Evolutionary conservation across 805 yeast genomes (phyloP), one percentile per base, ranked within the genome.

Genomic region (Ogataea paraovalis): DNA sequence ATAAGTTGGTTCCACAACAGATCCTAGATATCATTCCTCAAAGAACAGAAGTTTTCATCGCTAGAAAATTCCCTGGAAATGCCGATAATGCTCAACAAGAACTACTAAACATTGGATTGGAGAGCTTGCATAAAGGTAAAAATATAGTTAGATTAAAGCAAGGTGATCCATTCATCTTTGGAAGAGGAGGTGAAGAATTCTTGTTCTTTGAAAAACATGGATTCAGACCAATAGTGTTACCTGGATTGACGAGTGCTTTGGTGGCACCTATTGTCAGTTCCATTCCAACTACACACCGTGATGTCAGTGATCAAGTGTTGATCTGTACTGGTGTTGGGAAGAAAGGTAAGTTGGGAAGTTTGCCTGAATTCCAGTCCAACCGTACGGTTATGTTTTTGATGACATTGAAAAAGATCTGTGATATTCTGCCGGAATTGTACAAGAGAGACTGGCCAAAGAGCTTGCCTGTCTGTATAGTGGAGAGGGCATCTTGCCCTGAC

Each of bases 81-180:
- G 97, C 98, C 1, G 97, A 90, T 59, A 77, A 78, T 42, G 98
- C 98, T 0, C 98, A 92, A 66, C 77, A 85, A 50, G 96, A 92
- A 65, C 73, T 92, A 39, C 69, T 89, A 30, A 70, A 74, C n/a
- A 64, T 83, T 53, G 97, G 96, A 0, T 67, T 92, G 16, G 75
- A 74, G 30, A 84, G 82, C 0, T 64, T 89, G 22, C 54, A 71
- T 23, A 65, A 74, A 44, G 97, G 97, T 14, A 74, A 79, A 58
- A 80, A 79, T 47, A 96, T 92, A 1, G 95, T 92, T 2, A 74
- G 98, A 49, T 75, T 92, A 55, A 92, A 92, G 65, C 98, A 92
- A 68, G 98, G 98, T 30, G 98, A 92, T 64, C 98, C 98, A 9
- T 92, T 89, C 65, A 87, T 92, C 28, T 92, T 88, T 64, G 98